phyloP scores from a whole-genome alignment of 441 rosid species.

The Croton laevigatus region DNA sequence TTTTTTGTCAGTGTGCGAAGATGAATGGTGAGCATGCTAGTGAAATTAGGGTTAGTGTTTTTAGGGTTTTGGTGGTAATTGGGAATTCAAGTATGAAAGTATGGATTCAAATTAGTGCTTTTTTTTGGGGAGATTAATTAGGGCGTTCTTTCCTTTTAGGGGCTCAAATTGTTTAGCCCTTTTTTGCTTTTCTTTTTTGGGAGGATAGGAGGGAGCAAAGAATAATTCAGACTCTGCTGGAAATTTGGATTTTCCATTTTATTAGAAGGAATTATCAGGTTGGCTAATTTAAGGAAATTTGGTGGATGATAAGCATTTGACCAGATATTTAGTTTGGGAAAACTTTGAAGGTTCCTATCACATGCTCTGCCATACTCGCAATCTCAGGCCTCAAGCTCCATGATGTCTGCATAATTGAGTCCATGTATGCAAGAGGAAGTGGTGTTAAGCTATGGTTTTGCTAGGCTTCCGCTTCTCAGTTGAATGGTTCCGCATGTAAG shows the following conservation, averaged over 20 bases:
- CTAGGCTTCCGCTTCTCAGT: not conserved
- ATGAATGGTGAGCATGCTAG: conserved; percentile 33
- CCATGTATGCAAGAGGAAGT: not conserved
- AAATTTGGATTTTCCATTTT: conserved; percentile 9
- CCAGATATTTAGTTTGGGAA: conserved; percentile 7
- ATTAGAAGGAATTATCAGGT: conserved; percentile 16
- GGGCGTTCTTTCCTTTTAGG: conserved; percentile 22
- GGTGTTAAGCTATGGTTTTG: conserved; percentile 12
- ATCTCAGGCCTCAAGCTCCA: conserved; percentile 10
- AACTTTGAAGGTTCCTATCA: conserved; percentile 10
- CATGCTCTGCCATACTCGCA: conserved; percentile 10
- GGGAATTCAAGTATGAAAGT: conserved; percentile 8
- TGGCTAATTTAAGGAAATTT: conserved; percentile 15
- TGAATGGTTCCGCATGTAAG: not conserved
- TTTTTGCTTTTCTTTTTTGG: conserved; percentile 13
- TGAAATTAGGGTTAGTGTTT: conserved; percentile 28
- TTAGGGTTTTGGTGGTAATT: conserved; percentile 25
- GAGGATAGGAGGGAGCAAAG: conserved; percentile 24
- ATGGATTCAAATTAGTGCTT: conserved; percentile 34
- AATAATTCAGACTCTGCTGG: conserved; percentile 7
- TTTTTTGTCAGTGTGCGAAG: conserved; percentile 38
- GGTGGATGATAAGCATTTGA: not conserved
- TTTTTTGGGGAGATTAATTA: conserved; percentile 33
- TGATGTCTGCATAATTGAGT: not conserved
- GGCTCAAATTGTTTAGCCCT: conserved; percentile 32